phyloP scores from a whole-genome alignment of 2,329 filamentous ascomycete species.

The Graphiopsis chlorocephala region DNA sequence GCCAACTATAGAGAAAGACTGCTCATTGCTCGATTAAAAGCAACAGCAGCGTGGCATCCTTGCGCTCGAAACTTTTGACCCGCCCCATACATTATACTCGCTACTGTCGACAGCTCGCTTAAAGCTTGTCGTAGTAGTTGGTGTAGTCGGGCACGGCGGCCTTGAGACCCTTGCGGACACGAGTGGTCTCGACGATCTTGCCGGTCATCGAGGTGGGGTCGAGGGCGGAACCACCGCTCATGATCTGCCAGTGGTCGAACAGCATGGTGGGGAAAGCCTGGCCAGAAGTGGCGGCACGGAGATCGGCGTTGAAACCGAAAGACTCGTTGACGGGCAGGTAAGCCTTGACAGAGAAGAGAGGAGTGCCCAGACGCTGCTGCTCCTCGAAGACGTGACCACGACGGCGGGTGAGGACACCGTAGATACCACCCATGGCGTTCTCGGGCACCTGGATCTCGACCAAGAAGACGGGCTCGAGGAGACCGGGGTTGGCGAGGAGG shows the following conservation, averaged over 20 bases:
- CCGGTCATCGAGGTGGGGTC: constrained; percentile 80
- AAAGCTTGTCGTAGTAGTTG: constrained; percentile 56
- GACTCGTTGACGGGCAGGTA: constrained; percentile 96
- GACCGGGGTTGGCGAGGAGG: constrained; percentile 84
- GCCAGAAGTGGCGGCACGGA: constrained; percentile 87
- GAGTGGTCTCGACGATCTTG: constrained; percentile 79
- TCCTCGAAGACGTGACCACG: constrained; percentile 99
- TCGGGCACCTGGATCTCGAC: constrained; percentile 99
- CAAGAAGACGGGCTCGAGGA: constrained; percentile 97
- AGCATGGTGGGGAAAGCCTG: constrained; percentile 99
- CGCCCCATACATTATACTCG: background rate
- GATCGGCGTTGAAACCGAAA: constrained; percentile 98
- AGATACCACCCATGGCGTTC: constrained; percentile 99
- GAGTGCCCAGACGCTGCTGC: constrained; percentile 96
- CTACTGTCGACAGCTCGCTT: constrained; percentile 17
- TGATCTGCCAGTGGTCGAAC: constrained; percentile 98
- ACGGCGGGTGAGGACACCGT: constrained; percentile 94
- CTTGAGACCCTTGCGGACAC: constrained; percentile 99
- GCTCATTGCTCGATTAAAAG: background rate
- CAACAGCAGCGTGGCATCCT: constrained; percentile 12
- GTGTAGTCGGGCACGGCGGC: constrained; percentile 85
- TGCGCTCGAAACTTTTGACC: constrained; percentile 17
- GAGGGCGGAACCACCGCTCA: constrained; percentile 89
- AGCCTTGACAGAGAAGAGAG: constrained; percentile 98
- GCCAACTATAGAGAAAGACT: constrained; percentile 16